Evolutionary conservation across 2,329 filamentous ascomycete species (phyloP).

Genomic region (Venturia nashicola): DNA sequence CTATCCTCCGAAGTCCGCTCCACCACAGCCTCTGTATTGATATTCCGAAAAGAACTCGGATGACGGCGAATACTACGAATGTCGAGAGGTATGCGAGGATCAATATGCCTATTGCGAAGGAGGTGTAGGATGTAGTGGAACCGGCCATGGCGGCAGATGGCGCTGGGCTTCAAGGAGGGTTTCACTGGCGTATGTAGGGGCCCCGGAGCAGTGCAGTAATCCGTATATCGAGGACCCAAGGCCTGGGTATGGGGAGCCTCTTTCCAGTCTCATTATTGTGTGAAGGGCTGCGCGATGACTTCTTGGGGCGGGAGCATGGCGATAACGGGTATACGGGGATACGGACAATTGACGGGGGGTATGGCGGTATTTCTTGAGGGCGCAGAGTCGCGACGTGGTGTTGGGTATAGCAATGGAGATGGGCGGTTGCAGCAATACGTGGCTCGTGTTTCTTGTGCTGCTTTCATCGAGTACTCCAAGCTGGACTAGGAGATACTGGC

Average conservation of each 20-base stretch:
- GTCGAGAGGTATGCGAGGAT: constrained; percentile 81
- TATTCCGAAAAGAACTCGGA: constrained; percentile 84
- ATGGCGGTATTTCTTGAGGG: background rate
- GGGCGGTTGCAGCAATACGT: background rate
- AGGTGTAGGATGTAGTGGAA: constrained; percentile 12
- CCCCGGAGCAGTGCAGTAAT: background rate
- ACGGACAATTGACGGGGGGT: background rate
- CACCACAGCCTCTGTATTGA: constrained; percentile 95
- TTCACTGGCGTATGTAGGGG: background rate
- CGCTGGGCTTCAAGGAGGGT: background rate
- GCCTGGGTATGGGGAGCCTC: background rate
- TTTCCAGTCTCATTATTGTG: background rate
- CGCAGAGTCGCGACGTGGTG: background rate
- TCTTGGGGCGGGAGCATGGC: background rate
- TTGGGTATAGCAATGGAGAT: background rate
- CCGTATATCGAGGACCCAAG: background rate
- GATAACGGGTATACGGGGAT: background rate
- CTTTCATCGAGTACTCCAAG: background rate
- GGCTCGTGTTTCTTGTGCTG: background rate
- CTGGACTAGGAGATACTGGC: background rate
- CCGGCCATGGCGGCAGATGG: background rate
- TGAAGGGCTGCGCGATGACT: background rate
- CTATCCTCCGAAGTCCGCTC: constrained; percentile 78
- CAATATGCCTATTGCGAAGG: constrained; percentile 75
- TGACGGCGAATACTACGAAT: constrained; percentile 84